Conservation (phyloP, 805 yeast species). For the Candida qinlingensis region DNA sequence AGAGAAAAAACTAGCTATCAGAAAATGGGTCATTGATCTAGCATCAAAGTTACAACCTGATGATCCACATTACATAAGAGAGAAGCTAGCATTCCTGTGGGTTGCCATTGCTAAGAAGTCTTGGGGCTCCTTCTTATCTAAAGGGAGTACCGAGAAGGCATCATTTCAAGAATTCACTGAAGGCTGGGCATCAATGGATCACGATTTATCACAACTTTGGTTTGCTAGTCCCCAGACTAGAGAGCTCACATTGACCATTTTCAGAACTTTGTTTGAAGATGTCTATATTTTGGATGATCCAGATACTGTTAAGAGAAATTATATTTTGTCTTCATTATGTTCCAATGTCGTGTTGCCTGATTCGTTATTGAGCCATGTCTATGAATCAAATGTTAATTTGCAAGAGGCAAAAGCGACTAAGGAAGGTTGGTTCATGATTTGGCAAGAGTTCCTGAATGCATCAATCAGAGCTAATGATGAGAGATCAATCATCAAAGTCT, state of each 20-base stretch:
- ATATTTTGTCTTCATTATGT: constrained; percentile 74
- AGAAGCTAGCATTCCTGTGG: constrained; percentile 87
- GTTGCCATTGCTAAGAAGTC: constrained; percentile 82
- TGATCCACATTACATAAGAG: constrained; percentile 88
- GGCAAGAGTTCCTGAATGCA: constrained; percentile 56
- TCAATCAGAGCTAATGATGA: constrained; percentile 35
- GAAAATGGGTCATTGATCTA: constrained; percentile 82
- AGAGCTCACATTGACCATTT: constrained; percentile 71
- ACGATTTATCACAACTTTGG: constrained; percentile 73
- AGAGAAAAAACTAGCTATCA: constrained; percentile 58
- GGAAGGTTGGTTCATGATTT: constrained; percentile 83
- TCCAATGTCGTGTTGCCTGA: constrained; percentile 79
- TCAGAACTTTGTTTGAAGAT: constrained; percentile 89
- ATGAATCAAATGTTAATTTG: constrained; percentile 61
- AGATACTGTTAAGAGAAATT: constrained; percentile 72
- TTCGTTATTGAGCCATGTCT: constrained; percentile 52
- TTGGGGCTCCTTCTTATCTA: constrained; percentile 74
- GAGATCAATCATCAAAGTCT: constrained; percentile 54
- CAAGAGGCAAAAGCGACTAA: constrained; percentile 58
- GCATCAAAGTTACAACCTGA: constrained; percentile 48
- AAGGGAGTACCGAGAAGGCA: constrained; percentile 25
- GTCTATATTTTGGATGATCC: constrained; percentile 89
- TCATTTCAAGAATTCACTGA: constrained; percentile 47
- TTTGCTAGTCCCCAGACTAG: constrained; percentile 53
- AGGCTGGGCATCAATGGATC: constrained; percentile 89